A percentile compares a stretch with the other conserved stretches of the same genome.
Evolutionary conservation across 441 rosid genomes (phyloP).

Genomic region (Pelargonium cotyledonis): DNA sequence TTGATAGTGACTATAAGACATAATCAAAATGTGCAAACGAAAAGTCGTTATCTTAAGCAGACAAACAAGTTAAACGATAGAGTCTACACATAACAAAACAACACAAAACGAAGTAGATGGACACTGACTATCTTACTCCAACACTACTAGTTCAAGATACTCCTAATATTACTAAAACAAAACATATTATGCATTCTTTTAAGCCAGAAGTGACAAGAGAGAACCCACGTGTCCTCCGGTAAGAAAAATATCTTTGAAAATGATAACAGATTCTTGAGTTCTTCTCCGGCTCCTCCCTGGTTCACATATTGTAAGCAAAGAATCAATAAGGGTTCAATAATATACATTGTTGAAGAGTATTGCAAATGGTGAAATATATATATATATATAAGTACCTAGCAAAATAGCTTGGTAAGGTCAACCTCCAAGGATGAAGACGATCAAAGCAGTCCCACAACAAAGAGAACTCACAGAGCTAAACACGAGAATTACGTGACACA

Average conservation of each 20-base stretch:
- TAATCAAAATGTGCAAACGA: too few relatives aligned
- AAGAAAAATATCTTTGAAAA: background rate
- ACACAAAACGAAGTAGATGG: too few relatives aligned
- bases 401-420: background rate
- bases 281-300: background rate
- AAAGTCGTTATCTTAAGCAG: too few relatives aligned
- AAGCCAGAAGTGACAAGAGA: background rate
- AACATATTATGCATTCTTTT: background rate
- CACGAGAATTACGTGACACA: background rate
- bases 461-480: slow-evolving; percentile 11
- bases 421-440: background rate
- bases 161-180: background rate
- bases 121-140: too few relatives aligned
- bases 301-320: background rate
- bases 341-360: background rate
- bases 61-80: too few relatives aligned
- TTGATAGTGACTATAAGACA: too few relatives aligned
- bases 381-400: background rate
- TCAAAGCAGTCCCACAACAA: background rate
- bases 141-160: too few relatives aligned
- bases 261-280: background rate
- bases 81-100: too few relatives aligned
- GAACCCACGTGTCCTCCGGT: background rate
- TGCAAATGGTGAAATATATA: background rate
- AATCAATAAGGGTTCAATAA: background rate